Conservation (phyloP, 257 asterid species). For the Datura wrightii region DNA sequence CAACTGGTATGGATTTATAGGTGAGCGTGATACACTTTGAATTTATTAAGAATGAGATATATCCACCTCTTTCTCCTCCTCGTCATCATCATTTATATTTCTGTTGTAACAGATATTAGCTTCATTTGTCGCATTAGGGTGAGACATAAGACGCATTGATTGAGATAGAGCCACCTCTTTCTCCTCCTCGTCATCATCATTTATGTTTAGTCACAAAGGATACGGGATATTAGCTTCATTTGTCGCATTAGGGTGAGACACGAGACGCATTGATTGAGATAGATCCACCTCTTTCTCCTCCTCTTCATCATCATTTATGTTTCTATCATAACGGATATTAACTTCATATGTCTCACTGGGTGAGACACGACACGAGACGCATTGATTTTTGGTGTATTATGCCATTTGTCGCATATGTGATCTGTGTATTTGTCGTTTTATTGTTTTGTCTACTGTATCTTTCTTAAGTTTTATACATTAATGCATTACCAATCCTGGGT, state of each 20-base stretch:
- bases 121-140: neutral
- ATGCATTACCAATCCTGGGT: neutral
- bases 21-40: neutral
- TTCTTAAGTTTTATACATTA: neutral
- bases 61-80: neutral
- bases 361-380: neutral
- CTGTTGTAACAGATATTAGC: neutral
- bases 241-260: neutral
- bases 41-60: neutral
- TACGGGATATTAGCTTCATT: neutral
- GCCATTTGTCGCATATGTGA: neutral
- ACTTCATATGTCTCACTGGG: neutral
- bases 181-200: neutral
- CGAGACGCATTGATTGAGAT: neutral
- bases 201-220: neutral
- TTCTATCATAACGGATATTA: neutral
- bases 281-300: neutral
- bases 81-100: constrained; percentile 1
- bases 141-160: neutral
- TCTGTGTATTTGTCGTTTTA: constrained; percentile 1
- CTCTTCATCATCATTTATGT: neutral
- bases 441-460: neutral
- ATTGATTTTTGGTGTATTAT: neutral
- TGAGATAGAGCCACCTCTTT: neutral
- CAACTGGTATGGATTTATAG: neutral